Conservation (phyloP, 2,329 filamentous ascomycete genomes). For the Aspergillus sergii region DNA sequence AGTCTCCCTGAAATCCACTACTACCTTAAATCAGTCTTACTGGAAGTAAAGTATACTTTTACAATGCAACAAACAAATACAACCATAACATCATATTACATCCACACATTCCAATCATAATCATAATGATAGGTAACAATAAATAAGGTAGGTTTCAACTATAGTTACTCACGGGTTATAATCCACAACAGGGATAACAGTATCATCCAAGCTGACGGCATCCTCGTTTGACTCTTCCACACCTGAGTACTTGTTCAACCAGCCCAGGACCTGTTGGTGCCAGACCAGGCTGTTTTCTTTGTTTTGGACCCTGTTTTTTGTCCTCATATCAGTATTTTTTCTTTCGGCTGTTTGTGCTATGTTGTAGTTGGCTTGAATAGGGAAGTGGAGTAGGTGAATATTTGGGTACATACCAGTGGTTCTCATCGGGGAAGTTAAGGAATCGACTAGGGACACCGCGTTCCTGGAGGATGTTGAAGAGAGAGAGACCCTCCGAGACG, state of each 20-base stretch:
- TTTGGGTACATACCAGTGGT: constrained; percentile 52
- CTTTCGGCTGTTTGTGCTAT: neutral
- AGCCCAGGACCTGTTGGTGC: constrained; percentile 80
- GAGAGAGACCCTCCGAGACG: constrained; percentile 74
- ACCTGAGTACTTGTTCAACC: constrained; percentile 61
- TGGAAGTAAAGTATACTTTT: neutral
- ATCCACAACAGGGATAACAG: constrained; percentile 35
- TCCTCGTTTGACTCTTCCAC: constrained; percentile 30
- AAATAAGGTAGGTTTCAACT: neutral
- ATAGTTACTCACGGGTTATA: constrained; percentile 25
- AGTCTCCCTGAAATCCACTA: neutral
- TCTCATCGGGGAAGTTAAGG: constrained; percentile 76
- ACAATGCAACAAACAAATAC: neutral
- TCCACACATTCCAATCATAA: neutral
- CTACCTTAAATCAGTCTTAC: neutral
- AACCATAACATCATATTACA: neutral
- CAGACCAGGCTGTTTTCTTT: constrained; percentile 87
- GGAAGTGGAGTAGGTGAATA: neutral
- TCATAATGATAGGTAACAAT: neutral
- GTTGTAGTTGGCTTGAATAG: neutral
- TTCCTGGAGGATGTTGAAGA: constrained; percentile 80
- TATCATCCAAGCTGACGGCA: constrained; percentile 38
- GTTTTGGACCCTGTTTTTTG: constrained; percentile 67
- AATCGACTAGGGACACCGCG: constrained; percentile 74
- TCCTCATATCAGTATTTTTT: neutral